Percentiles rank a stretch among this genome's conserved stretches.
phyloP scores from a whole-genome alignment of 2,329 filamentous ascomycete species.

The Truncatella angustata region DNA sequence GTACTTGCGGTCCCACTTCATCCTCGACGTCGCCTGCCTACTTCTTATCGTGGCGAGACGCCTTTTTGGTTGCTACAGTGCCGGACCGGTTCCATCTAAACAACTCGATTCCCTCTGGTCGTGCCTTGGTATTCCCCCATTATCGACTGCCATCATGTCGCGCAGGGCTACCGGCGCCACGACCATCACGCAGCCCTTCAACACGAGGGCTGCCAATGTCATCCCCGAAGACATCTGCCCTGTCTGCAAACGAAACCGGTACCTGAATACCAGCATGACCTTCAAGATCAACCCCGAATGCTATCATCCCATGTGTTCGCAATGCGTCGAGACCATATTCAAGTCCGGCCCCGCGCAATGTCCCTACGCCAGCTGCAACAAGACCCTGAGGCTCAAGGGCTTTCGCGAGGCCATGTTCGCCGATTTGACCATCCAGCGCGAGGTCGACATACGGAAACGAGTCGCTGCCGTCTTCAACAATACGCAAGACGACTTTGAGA shows the following conservation, averaged over 20 bases:
- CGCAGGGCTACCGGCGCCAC: slow-evolving; percentile 27
- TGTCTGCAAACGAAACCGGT: slow-evolving; percentile 94
- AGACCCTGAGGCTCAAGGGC: slow-evolving; percentile 78
- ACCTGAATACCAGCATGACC: slow-evolving; percentile 89
- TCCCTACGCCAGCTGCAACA: slow-evolving; percentile 83
- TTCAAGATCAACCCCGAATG: slow-evolving; percentile 98
- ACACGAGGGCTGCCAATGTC: slow-evolving; percentile 21
- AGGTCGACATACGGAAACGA: slow-evolving; percentile 84
- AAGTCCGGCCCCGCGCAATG: slow-evolving; percentile 87
- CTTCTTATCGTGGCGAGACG: too few relatives aligned
- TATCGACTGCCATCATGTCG: slow-evolving; percentile 30
- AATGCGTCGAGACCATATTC: slow-evolving; percentile 93
- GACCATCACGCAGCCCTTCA: slow-evolving; percentile 12
- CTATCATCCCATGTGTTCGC: slow-evolving; percentile 98
- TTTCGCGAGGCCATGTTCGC: slow-evolving; percentile 90
- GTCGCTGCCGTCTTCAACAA: slow-evolving; percentile 84
- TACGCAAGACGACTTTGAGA: slow-evolving; percentile 86
- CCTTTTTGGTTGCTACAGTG: too few relatives aligned
- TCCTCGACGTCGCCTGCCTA: too few relatives aligned
- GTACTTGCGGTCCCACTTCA: too few relatives aligned
- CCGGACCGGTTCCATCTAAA: too few relatives aligned
- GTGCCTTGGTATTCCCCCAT: too few relatives aligned
- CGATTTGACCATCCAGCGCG: slow-evolving; percentile 83
- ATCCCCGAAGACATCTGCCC: slow-evolving; percentile 75
- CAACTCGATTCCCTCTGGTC: too few relatives aligned